These are phyloP conservation scores for Theileria parva DNA, from an alignment of 169 alveolate genomes.

Conservation along the genomic window DNA sequence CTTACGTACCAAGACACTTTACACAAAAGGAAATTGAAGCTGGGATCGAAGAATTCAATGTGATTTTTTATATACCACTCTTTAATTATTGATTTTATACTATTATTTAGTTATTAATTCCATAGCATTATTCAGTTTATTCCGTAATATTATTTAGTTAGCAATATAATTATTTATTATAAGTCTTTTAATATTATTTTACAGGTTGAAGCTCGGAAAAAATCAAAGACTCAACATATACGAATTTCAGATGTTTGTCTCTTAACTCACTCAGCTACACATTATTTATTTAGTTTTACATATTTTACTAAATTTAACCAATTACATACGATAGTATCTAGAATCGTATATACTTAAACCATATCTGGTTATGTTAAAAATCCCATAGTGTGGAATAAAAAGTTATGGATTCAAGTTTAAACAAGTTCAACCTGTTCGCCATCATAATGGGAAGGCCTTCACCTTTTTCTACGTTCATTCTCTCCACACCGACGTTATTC, in stretches of 20 bases:
- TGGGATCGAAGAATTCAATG: conserved; percentile 40
- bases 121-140: too few relatives aligned
- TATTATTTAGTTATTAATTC: too few relatives aligned
- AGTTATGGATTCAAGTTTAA: conserved; percentile 82
- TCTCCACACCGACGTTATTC: conserved; percentile 77
- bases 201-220: conserved; percentile 41
- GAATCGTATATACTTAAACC: background rate
- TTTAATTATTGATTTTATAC: background rate
- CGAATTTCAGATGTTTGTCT: conserved; percentile 26
- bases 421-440: conserved; percentile 82
- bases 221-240: conserved; percentile 19
- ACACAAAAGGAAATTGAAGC: conserved; percentile 48
- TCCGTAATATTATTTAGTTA: background rate
- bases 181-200: background rate
- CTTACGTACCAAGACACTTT: conserved; percentile 58
- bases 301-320: background rate
- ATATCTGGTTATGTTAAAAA: too few relatives aligned
- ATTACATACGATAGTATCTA: background rate
- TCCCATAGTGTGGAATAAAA: conserved; percentile 21
- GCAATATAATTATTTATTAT: too few relatives aligned
- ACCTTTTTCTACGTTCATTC: conserved; percentile 83
- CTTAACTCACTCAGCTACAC: background rate
- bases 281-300: background rate
- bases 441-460: conserved; percentile 80
- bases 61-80: background rate